Conservation (phyloP, 1,284 basidiomycete genomes). For the Apiotrichum montevideense region DNA sequence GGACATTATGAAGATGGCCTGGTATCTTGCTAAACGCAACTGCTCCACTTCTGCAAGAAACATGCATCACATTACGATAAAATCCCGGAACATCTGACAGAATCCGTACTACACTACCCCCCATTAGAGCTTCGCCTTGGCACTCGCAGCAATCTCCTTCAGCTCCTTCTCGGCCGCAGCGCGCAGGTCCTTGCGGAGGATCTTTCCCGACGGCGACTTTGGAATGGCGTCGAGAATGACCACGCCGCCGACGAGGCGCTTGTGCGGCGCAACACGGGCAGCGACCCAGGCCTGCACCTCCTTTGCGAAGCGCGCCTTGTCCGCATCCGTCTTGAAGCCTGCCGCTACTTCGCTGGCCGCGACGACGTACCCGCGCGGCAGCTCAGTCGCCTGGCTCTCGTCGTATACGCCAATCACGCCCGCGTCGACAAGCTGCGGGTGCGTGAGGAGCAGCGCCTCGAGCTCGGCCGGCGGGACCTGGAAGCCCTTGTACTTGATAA, state of each 20-base stretch:
- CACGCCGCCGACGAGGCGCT: slow-evolving; percentile 49
- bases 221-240: slow-evolving; percentile 49
- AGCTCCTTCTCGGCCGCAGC: slow-evolving; percentile 27
- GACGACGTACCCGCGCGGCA: slow-evolving; percentile 37
- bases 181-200: slow-evolving; percentile 40
- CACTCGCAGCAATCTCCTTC: too few species aligned
- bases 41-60: too few species aligned
- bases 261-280: slow-evolving; percentile 51
- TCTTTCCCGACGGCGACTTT: slow-evolving; percentile 46
- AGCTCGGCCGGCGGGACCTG: slow-evolving; percentile 77
- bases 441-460: slow-evolving; percentile 64
- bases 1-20: too few species aligned
- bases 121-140: too few species aligned
- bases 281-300: slow-evolving; percentile 60
- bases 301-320: slow-evolving; percentile 46
- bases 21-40: too few species aligned
- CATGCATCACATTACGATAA: too few species aligned
- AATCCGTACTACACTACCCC: too few species aligned
- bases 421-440: slow-evolving; percentile 63
- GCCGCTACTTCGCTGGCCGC: background rate
- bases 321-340: slow-evolving; percentile 4
- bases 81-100: too few species aligned
- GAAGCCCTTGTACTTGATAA: slow-evolving; percentile 66
- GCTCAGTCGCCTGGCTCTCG: slow-evolving; percentile 62
- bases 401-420: slow-evolving; percentile 66